Evolutionary conservation across 106 monocot species (phyloP).

Genomic region (Posidonia australis): DNA sequence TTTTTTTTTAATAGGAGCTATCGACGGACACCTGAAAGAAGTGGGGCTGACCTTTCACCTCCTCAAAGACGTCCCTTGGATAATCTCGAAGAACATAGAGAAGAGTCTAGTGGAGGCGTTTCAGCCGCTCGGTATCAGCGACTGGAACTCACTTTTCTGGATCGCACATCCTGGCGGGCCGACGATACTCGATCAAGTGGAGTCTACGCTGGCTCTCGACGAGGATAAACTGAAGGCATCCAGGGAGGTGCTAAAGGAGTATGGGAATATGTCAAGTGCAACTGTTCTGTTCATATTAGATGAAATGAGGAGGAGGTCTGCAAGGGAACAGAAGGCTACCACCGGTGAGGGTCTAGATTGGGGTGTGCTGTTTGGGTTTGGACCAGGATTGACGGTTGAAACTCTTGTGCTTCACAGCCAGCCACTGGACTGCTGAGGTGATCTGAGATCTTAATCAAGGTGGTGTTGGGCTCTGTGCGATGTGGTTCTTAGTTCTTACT

Average conservation of each 20-base stretch:
- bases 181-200: constrained; percentile 19
- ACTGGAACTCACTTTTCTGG: constrained; percentile 32
- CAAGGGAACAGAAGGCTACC: constrained; percentile 7
- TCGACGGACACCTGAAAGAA: constrained; percentile 10
- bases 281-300: constrained; percentile 19
- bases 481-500: too few relatives aligned
- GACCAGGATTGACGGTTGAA: constrained; percentile 22
- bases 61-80: constrained; percentile 6
- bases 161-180: constrained; percentile 21
- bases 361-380: constrained; percentile 20
- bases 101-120: constrained; percentile 11
- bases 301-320: constrained; percentile 19
- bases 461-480: too few relatives aligned
- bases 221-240: constrained; percentile 14
- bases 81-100: constrained; percentile 26
- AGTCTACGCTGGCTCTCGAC: constrained; percentile 9
- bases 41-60: constrained; percentile 12
- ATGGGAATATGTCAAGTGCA: constrained; percentile 25
- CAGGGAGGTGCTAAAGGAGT: constrained; percentile 22
- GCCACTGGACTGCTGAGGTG: too few relatives aligned
- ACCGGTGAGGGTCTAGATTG: constrained; percentile 20
- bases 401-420: constrained; percentile 15
- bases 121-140: constrained; percentile 3
- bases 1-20: too few relatives aligned
- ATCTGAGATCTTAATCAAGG: too few relatives aligned